Percentiles rank a stretch among this genome's conserved stretches.
Evolutionary conservation across 169 alveolate genomes (phyloP).

Genomic region (Cryptosporidium viatorum): DNA sequence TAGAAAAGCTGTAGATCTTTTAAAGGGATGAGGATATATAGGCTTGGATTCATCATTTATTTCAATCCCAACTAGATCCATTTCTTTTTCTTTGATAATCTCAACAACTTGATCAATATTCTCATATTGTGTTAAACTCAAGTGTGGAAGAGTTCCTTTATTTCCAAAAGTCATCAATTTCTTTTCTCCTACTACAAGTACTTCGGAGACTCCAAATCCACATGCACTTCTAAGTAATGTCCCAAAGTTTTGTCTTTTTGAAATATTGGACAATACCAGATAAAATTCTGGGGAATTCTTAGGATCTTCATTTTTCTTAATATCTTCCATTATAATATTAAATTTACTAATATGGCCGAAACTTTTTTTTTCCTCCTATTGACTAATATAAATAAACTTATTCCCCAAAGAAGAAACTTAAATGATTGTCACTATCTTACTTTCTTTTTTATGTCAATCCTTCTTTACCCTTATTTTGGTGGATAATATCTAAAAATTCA

Average conservation of each 20-base stretch:
- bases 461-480: no score
- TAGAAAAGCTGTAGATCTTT: conserved; percentile 89
- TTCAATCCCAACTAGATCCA: conserved; percentile 88
- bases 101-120: conserved; percentile 75
- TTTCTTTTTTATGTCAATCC: no score
- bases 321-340: neutral
- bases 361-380: no score
- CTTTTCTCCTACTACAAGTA: conserved; percentile 78
- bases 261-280: conserved; percentile 78
- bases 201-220: conserved; percentile 80
- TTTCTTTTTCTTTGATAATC: conserved; percentile 77
- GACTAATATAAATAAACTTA: no score
- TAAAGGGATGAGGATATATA: conserved; percentile 85
- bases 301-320: neutral
- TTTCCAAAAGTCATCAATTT: conserved; percentile 79
- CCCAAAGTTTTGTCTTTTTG: conserved; percentile 80
- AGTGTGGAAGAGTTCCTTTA: conserved; percentile 79
- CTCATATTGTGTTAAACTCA: conserved; percentile 71
- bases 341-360: no score
- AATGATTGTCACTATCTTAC: no score
- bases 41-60: conserved; percentile 84
- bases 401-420: no score
- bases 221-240: conserved; percentile 79
- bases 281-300: conserved; percentile 62
- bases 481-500: neutral